Percentiles rank a stretch among this genome's conserved stretches.
These are phyloP conservation scores for Diplodia corticola DNA, from an alignment of 2,329 filamentous ascomycete species.

Conservation along the genomic window DNA sequence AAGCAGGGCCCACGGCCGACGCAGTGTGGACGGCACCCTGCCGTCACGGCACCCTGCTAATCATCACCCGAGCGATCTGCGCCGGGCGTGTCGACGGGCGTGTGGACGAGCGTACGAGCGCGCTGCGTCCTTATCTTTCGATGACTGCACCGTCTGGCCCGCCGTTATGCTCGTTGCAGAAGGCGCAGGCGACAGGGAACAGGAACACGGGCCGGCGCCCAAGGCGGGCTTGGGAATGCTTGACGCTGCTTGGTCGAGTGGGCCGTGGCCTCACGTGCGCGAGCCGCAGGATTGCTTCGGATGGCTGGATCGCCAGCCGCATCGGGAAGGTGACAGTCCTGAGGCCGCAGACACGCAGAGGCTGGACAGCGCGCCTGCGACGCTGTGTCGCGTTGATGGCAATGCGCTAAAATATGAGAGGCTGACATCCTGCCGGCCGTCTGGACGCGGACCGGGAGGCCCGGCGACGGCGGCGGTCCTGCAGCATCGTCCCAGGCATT, in stretches of 20 bases:
- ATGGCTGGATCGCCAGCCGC: not conserved
- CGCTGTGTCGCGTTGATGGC: not conserved
- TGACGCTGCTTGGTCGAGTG: slow-evolving; percentile 14
- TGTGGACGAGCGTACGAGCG: too few species aligned
- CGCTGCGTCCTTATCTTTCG: too few species aligned
- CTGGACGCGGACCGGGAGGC: not conserved
- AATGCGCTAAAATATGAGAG: not conserved
- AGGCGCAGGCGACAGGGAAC: not conserved
- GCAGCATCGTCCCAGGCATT: not conserved
- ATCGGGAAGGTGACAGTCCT: slow-evolving; percentile 9
- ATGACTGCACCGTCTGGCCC: too few species aligned
- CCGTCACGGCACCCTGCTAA: not conserved
- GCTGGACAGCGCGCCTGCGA: not conserved
- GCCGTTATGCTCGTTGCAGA: not conserved
- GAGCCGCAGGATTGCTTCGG: not conserved
- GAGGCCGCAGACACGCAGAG: too few species aligned
- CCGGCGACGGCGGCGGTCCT: too few species aligned
- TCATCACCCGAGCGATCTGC: slow-evolving; percentile 19
- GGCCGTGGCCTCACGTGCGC: not conserved
- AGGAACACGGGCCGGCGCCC: too few species aligned
- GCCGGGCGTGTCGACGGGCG: slow-evolving; percentile 6
- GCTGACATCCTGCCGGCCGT: not conserved
- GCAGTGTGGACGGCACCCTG: not conserved
- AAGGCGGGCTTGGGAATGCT: slow-evolving; percentile 11
- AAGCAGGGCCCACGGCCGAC: not conserved